Evolutionary conservation across 2,329 filamentous ascomycete genomes (phyloP), one percentile per base, ranked within the genome.

Genomic region (Talaromyces albobiverticillius): DNA sequence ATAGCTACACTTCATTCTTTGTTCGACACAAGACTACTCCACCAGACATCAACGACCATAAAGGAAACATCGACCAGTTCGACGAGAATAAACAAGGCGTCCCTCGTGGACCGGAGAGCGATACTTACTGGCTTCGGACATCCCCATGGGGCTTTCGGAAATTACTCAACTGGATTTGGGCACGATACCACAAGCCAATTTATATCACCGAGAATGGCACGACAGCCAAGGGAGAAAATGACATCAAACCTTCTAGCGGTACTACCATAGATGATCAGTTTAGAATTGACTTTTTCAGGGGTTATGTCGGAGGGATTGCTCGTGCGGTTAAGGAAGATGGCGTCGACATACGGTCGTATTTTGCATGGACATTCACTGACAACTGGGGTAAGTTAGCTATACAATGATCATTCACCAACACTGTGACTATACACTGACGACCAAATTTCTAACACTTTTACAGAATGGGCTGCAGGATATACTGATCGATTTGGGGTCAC

Each of bases 121-220:
- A 92, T 73, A 88, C 83, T 8, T 78, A 83, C 60, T 93, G 89
- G 89, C 77, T 94, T 62, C 82, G 87, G 23, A 87, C 88, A 23
- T 83, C 87, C 67, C 82, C 88, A 0, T 74, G 78, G 51, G 88
- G 87, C 3, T 93, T 91, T 79, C 81, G 86, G 51, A 83, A 88
- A 65, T 76, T 92, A 51, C 77, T 90, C 57, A 80, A 79, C 57
- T 90, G 87, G 87, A 79, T 90, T 57, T 87, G 82, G 66, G 82
- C 85, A 66, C 82, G 89, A 26, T 93, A 93, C 70, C 79, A 79
- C 47, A 77, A 80, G 64, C 88, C 89, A 41, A 90, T 93, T 68
- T 91, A 89, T 70, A 84, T 92, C 48, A 93, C 89, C 2, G 89
- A 93, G 75, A 93, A 90, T 69, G 89, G 89, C 16, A 93, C 88